These are phyloP conservation scores for Colletotrichum karsti DNA, from an alignment of 2,329 filamentous ascomycete species.

Conservation along the genomic window DNA sequence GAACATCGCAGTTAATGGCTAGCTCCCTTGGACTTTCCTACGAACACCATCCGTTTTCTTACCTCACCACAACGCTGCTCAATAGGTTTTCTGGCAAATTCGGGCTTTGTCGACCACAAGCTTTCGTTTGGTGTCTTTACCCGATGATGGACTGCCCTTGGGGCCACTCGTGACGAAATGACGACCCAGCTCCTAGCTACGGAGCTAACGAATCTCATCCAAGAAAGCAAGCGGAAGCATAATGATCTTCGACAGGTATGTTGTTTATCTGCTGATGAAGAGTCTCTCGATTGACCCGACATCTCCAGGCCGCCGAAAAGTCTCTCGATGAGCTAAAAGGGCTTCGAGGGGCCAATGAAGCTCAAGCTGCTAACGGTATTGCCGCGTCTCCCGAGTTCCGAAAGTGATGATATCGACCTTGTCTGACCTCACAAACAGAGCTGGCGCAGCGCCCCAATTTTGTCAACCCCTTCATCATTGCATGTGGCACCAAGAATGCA, in stretches of 20 bases:
- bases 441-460: slow-evolving; percentile 84
- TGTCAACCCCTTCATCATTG: slow-evolving; percentile 92
- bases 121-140: neutral
- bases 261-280: slow-evolving; percentile 19
- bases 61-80: neutral
- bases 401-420: neutral
- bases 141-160: slow-evolving; percentile 22
- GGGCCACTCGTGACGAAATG: slow-evolving; percentile 64
- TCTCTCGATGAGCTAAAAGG: slow-evolving; percentile 89
- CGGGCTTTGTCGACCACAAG: neutral
- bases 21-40: slow-evolving; percentile 18
- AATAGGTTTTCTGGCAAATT: neutral
- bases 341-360: slow-evolving; percentile 77
- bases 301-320: slow-evolving; percentile 84
- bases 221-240: slow-evolving; percentile 96
- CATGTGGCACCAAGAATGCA: slow-evolving; percentile 87
- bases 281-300: neutral
- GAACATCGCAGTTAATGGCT: slow-evolving; percentile 14
- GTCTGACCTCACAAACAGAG: slow-evolving; percentile 61
- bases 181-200: slow-evolving; percentile 89
- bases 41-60: neutral
- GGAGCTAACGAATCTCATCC: slow-evolving; percentile 89
- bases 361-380: slow-evolving; percentile 75
- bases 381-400: slow-evolving; percentile 32
- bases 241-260: slow-evolving; percentile 84